Evolutionary conservation across 371 early-diverging fungal genomes (phyloP).

Genomic region (Lichtheimia ramosa): DNA sequence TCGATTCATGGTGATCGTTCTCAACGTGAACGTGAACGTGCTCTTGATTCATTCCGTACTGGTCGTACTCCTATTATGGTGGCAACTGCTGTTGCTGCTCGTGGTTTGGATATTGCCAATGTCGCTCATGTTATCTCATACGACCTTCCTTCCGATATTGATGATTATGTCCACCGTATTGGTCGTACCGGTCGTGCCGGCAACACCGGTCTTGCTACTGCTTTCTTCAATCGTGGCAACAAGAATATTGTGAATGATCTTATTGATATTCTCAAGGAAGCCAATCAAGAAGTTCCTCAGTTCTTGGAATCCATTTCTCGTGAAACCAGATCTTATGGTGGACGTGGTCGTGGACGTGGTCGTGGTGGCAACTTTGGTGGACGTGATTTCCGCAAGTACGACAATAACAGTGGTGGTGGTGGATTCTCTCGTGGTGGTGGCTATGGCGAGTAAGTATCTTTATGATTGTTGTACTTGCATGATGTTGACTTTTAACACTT

Average conservation of each 20-base stretch:
- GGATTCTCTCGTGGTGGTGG: conserved; percentile 21
- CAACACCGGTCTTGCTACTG: conserved; percentile 92
- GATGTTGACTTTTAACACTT: neutral
- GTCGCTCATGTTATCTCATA: conserved; percentile 93
- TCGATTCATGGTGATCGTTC: conserved; percentile 97
- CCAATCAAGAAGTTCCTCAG: conserved; percentile 55
- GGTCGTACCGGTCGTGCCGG: conserved; percentile 97
- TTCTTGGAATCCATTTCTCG: conserved; percentile 63
- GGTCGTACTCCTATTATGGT: conserved; percentile 95
- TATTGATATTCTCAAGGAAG: conserved; percentile 76
- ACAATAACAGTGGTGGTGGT: conserved; percentile 9
- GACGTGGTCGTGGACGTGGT: conserved; percentile 63
- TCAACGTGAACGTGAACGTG: conserved; percentile 96
- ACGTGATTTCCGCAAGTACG: conserved; percentile 44
- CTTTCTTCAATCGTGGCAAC: conserved; percentile 97
- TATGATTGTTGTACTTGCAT: neutral
- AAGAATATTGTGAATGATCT: conserved; percentile 84
- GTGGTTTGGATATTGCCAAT: conserved; percentile 96
- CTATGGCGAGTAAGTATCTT: conserved; percentile 23
- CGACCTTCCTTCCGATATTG: conserved; percentile 92
- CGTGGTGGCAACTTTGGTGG: conserved; percentile 56
- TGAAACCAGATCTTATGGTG: conserved; percentile 61
- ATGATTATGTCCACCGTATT: conserved; percentile 98
- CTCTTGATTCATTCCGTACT: conserved; percentile 87
- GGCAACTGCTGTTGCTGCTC: conserved; percentile 99